Percentiles rank a stretch among this genome's conserved stretches.
Conservation (phyloP, 2,329 filamentous ascomycete species). For the Ceratocystis colombiana region DNA sequence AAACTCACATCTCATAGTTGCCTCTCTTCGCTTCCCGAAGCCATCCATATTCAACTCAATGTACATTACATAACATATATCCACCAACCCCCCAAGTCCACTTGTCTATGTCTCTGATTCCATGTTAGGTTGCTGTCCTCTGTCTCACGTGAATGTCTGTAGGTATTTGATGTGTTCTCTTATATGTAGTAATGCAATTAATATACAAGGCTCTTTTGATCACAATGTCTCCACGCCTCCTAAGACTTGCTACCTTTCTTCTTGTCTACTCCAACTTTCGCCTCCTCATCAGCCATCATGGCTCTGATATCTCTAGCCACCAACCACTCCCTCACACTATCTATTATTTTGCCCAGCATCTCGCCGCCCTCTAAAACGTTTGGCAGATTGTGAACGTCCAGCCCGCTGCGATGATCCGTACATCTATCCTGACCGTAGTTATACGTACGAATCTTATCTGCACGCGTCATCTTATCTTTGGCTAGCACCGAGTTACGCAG, state of each 20-base stretch:
- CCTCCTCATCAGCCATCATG: constrained; percentile 54
- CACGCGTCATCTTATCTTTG: constrained; percentile 71
- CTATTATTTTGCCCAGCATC: constrained; percentile 63
- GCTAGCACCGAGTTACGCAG: constrained; percentile 71
- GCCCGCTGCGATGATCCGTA: constrained; percentile 75
- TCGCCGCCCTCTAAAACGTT: constrained; percentile 67
- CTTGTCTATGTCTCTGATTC: neutral
- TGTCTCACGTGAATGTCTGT: neutral
- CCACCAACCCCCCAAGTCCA: neutral
- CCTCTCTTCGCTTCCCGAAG: neutral
- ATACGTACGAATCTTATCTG: constrained; percentile 90
- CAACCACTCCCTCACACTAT: constrained; percentile 67
- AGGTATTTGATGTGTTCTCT: neutral
- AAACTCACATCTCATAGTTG: neutral
- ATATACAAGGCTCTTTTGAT: constrained; percentile 16
- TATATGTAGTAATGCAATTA: constrained; percentile 6
- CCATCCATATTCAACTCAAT: neutral
- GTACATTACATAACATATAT: neutral
- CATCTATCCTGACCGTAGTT: constrained; percentile 68
- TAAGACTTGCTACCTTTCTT: constrained; percentile 25
- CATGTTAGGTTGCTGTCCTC: neutral
- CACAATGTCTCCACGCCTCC: neutral
- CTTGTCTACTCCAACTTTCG: constrained; percentile 29
- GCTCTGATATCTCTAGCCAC: constrained; percentile 62
- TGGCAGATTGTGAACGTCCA: constrained; percentile 70